Evolutionary conservation across 1,284 basidiomycete genomes (phyloP), one percentile per base, ranked within the genome.

Genomic region (Sanghuangporus baumii): DNA sequence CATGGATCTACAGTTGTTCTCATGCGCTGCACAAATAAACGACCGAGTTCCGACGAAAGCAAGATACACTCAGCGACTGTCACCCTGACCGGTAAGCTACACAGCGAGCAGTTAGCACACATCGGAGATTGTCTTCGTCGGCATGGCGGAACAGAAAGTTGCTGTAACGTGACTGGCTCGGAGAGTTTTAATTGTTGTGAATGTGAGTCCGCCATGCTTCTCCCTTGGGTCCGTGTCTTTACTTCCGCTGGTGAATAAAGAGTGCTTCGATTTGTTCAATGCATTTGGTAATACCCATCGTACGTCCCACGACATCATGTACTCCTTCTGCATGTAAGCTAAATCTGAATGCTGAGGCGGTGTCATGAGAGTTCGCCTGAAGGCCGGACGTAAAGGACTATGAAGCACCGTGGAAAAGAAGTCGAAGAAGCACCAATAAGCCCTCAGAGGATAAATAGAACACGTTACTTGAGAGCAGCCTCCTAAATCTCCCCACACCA

Each of bases 401-500:
- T 48, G 43, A 46, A 37, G 46, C 46, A 58, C 43, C 57, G 57
- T 58, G 57, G 57, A 58, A 47, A 40, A n/a, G 23, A 16, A 38
- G 5, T 26, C 23, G n/a, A 56, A 18, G 41, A 11, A 14, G 16
- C 37, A 38, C 18, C 55, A 41, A 56, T 37, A n/a, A 34, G n/a
- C 36, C 43, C 47, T 9, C 48, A 59, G 36, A 12, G 37, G 12
- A 59, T 51, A 59, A 59, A 36, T 51, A 51, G 48, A 23, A 26
- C 34, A 14, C 34, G 23, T 48, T 26, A 9, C 34, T 47, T 26
- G 23, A 18, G 36, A 47, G 57, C 3, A n/a, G 34, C 14, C 31
- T 18, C 37, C 34, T 20, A 40, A 47, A 31, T 40, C 14, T 46
- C 41, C 9, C 57, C 46, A 37, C 31, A 36, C 20, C 14, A 14